These are phyloP conservation scores for Cryphonectria naterciae DNA, from an alignment of 2,329 filamentous ascomycete genomes.

Conservation along the genomic window DNA sequence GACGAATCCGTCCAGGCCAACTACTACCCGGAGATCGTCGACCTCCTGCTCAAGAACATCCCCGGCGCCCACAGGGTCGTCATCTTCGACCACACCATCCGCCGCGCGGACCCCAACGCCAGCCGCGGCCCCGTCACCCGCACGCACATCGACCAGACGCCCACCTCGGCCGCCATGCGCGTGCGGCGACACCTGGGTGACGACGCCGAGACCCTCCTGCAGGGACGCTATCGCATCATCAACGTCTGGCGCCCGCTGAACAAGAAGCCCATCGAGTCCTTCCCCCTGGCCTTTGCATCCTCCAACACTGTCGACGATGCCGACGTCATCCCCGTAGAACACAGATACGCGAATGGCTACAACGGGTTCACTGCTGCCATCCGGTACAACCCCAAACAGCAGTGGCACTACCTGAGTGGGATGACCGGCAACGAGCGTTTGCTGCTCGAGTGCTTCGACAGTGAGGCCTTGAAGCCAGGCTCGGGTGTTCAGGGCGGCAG, in stretches of 20 bases:
- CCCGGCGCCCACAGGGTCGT: slow-evolving; percentile 69
- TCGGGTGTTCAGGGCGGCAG: slow-evolving; percentile 56
- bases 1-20: slow-evolving; percentile 69
- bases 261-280: slow-evolving; percentile 63
- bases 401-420: slow-evolving; percentile 81
- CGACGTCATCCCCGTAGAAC: slow-evolving; percentile 74
- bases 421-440: slow-evolving; percentile 76
- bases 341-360: slow-evolving; percentile 70
- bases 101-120: slow-evolving; percentile 63
- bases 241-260: slow-evolving; percentile 81
- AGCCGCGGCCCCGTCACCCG: slow-evolving; percentile 69
- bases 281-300: slow-evolving; percentile 71
- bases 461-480: slow-evolving; percentile 55
- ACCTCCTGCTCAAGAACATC: slow-evolving; percentile 68
- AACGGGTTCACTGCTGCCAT: slow-evolving; percentile 77
- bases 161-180: slow-evolving; percentile 65
- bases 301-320: slow-evolving; percentile 62
- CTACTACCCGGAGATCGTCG: slow-evolving; percentile 87
- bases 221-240: slow-evolving; percentile 77
- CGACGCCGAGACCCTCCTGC: slow-evolving; percentile 69
- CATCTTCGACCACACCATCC: slow-evolving; percentile 88
- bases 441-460: slow-evolving; percentile 80
- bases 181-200: slow-evolving; percentile 68
- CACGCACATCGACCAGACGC: slow-evolving; percentile 85
- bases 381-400: slow-evolving; percentile 60